A percentile compares a stretch with the other conserved stretches of the same genome.
phyloP scores from a whole-genome alignment of 495 filamentous ascomycete genomes.

The Friedmanniomyces simplex region DNA sequence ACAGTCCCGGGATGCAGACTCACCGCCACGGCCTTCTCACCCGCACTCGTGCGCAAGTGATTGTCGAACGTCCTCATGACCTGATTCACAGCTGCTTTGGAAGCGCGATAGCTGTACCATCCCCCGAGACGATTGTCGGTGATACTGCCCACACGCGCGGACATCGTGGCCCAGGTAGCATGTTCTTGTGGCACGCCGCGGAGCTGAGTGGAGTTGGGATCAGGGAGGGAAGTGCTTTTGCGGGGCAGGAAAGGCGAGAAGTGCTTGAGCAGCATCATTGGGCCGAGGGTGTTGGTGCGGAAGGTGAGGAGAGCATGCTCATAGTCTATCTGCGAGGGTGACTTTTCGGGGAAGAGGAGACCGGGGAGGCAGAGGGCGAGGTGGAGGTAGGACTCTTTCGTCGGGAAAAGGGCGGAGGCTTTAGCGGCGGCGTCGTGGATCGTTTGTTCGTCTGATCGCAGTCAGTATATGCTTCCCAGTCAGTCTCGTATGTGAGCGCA shows the following conservation, averaged over 20 bases:
- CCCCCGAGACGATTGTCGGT: slow-evolving; percentile 42
- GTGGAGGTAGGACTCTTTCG: slow-evolving; percentile 44
- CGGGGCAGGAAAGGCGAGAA: slow-evolving; percentile 56
- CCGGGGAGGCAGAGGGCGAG: slow-evolving; percentile 64
- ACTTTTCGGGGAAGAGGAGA: slow-evolving; percentile 64
- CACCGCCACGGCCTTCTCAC: slow-evolving; percentile 52
- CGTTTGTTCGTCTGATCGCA: slow-evolving; percentile 36
- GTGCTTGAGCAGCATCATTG: slow-evolving; percentile 64
- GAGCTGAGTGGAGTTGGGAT: background rate
- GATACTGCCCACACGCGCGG: slow-evolving; percentile 65
- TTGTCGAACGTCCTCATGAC: slow-evolving; percentile 63
- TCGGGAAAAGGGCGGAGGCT: slow-evolving; percentile 36
- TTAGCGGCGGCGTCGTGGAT: slow-evolving; percentile 36
- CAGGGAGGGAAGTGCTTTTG: slow-evolving; percentile 26
- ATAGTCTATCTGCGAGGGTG: slow-evolving; percentile 50
- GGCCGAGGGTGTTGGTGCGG: slow-evolving; percentile 60
- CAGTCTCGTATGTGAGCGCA: background rate
- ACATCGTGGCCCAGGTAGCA: slow-evolving; percentile 59
- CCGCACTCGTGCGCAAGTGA: slow-evolving; percentile 45
- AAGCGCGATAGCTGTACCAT: slow-evolving; percentile 35
- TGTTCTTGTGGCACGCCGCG: slow-evolving; percentile 23
- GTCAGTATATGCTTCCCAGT: background rate
- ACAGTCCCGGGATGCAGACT: slow-evolving; percentile 79
- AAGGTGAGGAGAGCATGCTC: slow-evolving; percentile 50
- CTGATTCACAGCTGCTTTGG: slow-evolving; percentile 50